phyloP scores from a whole-genome alignment of 257 asterid genomes.

The Nicotiana noctiflora region DNA sequence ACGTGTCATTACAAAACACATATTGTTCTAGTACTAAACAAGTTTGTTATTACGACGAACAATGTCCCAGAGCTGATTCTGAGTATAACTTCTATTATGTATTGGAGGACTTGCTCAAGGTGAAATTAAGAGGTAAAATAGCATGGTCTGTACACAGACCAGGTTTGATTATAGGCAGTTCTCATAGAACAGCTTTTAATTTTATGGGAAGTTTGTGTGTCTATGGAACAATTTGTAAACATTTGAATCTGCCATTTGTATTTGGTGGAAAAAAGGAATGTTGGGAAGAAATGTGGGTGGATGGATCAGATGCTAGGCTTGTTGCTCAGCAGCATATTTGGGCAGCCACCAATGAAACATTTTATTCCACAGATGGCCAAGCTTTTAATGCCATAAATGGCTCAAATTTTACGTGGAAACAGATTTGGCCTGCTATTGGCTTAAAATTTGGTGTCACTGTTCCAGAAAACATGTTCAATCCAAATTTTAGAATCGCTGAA shows the following conservation, averaged over 20 bases:
- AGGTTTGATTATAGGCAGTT: conserved; percentile 63
- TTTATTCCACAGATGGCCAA: conserved; percentile 23
- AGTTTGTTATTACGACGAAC: conserved; percentile 35
- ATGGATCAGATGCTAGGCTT: conserved; percentile 72
- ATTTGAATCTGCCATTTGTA: conserved; percentile 52
- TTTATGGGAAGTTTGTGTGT: conserved; percentile 70
- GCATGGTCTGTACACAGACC: conserved; percentile 80
- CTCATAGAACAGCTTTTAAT: conserved; percentile 44
- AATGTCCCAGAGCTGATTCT: conserved; percentile 43
- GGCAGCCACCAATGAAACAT: conserved; percentile 35
- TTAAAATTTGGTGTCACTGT: conserved; percentile 33
- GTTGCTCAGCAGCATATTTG: conserved; percentile 81
- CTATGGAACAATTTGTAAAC: conserved; percentile 67
- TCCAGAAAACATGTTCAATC: conserved; percentile 20
- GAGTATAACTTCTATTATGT: conserved; percentile 62
- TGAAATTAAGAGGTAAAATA: conserved; percentile 32
- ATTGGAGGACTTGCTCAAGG: conserved; percentile 67
- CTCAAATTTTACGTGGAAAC: conserved; percentile 56
- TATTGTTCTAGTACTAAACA: too few relatives aligned
- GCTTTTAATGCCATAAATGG: conserved; percentile 73
- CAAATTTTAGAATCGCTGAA: conserved; percentile 25
- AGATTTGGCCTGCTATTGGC: conserved; percentile 57
- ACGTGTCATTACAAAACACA: conserved; percentile 31
- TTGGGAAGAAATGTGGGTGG: conserved; percentile 76
- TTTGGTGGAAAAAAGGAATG: conserved; percentile 62